Evolutionary conservation across 257 asterid species (phyloP).

Genomic region (Gynochthodes officinalis): DNA sequence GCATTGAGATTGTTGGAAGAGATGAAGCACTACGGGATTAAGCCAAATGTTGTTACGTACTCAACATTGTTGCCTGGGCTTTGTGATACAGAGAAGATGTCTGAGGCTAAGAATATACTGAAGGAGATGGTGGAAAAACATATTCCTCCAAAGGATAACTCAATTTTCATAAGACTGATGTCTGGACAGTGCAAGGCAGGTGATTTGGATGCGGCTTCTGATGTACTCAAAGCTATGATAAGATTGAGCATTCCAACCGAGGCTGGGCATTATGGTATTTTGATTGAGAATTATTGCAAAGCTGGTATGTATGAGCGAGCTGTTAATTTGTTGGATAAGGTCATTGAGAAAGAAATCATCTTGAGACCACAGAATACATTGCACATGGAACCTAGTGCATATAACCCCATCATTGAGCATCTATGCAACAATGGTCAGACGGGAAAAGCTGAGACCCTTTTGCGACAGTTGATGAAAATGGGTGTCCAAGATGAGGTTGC

Average conservation of each 20-base stretch:
- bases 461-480: constrained; percentile 87
- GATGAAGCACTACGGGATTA: constrained; percentile 72
- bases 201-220: constrained; percentile 68
- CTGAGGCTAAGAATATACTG: constrained; percentile 57
- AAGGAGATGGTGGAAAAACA: constrained; percentile 74
- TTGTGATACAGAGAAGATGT: constrained; percentile 73
- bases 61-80: constrained; percentile 80
- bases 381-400: constrained; percentile 73
- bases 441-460: constrained; percentile 68
- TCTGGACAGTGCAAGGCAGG: constrained; percentile 73
- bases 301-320: constrained; percentile 66
- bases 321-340: constrained; percentile 65
- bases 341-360: constrained; percentile 73
- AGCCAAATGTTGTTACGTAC: constrained; percentile 73
- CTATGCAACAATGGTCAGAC: constrained; percentile 79
- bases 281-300: constrained; percentile 79
- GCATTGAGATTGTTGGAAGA: constrained; percentile 75
- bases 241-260: constrained; percentile 76
- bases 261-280: constrained; percentile 88
- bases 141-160: constrained; percentile 59
- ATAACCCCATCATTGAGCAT: constrained; percentile 67
- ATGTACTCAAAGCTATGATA: constrained; percentile 80
- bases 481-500: constrained; percentile 80
- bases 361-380: constrained; percentile 57
- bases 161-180: constrained; percentile 56